These are phyloP conservation scores for Epichloe glyceriae DNA, from an alignment of 2,329 filamentous ascomycete genomes.

Conservation along the genomic window DNA sequence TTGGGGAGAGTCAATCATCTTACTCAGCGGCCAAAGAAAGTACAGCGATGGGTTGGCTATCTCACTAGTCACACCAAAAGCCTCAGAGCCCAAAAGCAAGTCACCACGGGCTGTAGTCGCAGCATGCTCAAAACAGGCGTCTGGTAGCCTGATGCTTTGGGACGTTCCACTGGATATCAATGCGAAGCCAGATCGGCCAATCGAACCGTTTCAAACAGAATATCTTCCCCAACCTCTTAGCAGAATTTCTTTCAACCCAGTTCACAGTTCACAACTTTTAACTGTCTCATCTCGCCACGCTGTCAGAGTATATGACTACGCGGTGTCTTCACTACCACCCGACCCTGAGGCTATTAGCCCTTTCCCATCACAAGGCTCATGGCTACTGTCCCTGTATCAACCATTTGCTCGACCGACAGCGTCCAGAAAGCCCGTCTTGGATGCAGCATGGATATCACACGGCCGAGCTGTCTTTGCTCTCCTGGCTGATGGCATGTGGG, in stretches of 20 bases:
- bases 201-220: conserved; percentile 46
- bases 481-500: conserved; percentile 53
- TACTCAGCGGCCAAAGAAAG: conserved; percentile 40
- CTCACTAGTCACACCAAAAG: conserved; percentile 32
- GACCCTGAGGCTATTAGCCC: conserved; percentile 38
- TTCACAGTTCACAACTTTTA: conserved; percentile 44
- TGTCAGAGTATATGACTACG: conserved; percentile 50
- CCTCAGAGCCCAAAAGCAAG: conserved; percentile 24
- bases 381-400: conserved; percentile 49
- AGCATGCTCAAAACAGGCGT: conserved; percentile 45
- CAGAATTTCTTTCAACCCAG: conserved; percentile 48
- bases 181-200: conserved; percentile 15
- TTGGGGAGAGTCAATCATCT: conserved; percentile 48
- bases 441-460: conserved; percentile 47
- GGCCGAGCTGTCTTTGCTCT: conserved; percentile 46
- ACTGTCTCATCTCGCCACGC: conserved; percentile 41
- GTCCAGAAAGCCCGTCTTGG: conserved; percentile 46
- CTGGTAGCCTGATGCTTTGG: conserved; percentile 45
- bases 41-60: conserved; percentile 44
- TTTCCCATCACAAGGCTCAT: conserved; percentile 46
- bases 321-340: conserved; percentile 35
- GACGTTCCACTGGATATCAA: conserved; percentile 37
- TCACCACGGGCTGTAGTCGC: conserved; percentile 40
- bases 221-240: conserved; percentile 41
- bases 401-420: conserved; percentile 37